Conservation (phyloP, 805 yeast species). For the Zygoascus biomembranicola region DNA sequence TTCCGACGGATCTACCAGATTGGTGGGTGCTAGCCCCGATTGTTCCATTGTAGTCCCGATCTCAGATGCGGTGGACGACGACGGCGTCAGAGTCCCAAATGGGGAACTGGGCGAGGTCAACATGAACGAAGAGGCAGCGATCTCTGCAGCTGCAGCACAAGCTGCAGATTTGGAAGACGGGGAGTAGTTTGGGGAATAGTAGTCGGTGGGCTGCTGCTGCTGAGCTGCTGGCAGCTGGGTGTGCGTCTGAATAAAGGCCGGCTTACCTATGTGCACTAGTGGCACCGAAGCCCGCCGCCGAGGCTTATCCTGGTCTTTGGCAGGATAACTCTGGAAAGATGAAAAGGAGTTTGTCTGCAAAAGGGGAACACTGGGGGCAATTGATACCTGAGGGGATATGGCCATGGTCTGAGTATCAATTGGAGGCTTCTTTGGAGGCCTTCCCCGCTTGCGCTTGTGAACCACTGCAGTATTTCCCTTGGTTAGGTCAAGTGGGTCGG, state of each 20-base stretch:
- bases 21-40: background rate
- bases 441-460: constrained; percentile 13
- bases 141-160: background rate
- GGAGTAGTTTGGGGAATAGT: background rate
- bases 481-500: background rate
- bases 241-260: background rate
- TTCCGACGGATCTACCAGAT: background rate
- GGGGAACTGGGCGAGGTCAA: background rate
- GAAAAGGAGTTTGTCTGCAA: constrained; percentile 2
- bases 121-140: background rate
- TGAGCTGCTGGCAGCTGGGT: background rate
- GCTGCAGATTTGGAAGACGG: background rate
- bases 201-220: background rate
- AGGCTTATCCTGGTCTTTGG: background rate
- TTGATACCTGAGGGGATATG: constrained; percentile 13
- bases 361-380: constrained; percentile 3
- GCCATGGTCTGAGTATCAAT: constrained; percentile 17
- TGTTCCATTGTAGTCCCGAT: background rate
- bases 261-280: background rate
- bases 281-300: background rate
- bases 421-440: constrained; percentile 18
- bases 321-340: constrained; percentile 4
- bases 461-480: background rate
- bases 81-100: background rate
- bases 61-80: background rate